Evolutionary conservation across 2,329 filamentous ascomycete genomes (phyloP).

Genomic region (Cercospora janseana): DNA sequence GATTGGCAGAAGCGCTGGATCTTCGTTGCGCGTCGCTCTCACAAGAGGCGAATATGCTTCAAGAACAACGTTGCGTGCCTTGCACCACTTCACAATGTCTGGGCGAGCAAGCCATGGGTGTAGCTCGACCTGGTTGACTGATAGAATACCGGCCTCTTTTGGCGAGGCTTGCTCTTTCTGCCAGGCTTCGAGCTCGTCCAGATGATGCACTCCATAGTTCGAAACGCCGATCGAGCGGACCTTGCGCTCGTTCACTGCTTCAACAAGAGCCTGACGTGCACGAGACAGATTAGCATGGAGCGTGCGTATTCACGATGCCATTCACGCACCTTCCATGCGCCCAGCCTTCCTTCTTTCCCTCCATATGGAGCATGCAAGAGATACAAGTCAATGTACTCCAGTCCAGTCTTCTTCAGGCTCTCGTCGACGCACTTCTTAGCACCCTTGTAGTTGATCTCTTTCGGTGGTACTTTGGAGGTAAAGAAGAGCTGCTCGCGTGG

Average conservation of each 20-base stretch:
- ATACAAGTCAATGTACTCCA: conserved; percentile 47
- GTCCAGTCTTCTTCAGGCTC: conserved; percentile 60
- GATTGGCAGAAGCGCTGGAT: conserved; percentile 52
- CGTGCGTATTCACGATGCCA: not conserved
- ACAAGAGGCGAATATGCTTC: conserved; percentile 50
- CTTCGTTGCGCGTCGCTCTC: conserved; percentile 49
- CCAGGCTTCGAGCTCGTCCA: conserved; percentile 54
- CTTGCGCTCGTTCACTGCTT: conserved; percentile 52
- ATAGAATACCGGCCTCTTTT: conserved; percentile 67
- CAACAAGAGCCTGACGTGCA: conserved; percentile 50
- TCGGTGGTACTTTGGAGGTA: conserved; percentile 59
- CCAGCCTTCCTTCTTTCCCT: conserved; percentile 49
- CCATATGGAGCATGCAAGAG: conserved; percentile 56
- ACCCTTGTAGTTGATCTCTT: conserved; percentile 59
- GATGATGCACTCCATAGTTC: conserved; percentile 57
- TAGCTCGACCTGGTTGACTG: conserved; percentile 83
- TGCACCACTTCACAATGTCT: conserved; percentile 77
- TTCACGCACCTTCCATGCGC: conserved; percentile 44
- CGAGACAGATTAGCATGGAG: not conserved
- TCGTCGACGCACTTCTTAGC: conserved; percentile 63
- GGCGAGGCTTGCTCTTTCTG: conserved; percentile 43
- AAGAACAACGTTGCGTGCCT: conserved; percentile 50
- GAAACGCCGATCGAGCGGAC: conserved; percentile 55
- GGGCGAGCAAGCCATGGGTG: conserved; percentile 82
- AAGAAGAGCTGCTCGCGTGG: conserved; percentile 60